Evolutionary conservation across 106 monocot genomes (phyloP), one percentile per base, ranked within the genome.

Genomic region (Amphibolis antarctica): DNA sequence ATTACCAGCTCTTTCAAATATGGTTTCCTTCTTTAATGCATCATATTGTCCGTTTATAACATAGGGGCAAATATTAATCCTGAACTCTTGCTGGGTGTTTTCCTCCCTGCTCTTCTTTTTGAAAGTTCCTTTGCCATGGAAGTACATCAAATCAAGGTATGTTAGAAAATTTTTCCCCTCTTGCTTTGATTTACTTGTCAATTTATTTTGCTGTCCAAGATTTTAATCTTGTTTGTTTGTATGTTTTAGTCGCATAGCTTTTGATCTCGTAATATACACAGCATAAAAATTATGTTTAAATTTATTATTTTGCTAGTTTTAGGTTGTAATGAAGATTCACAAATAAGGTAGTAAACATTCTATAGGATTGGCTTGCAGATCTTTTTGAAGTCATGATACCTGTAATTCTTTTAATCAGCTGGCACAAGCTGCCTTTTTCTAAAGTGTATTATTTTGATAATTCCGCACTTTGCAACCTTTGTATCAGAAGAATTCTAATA

Each of bases 91-190:
- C 67, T 98, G 27, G 65, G 81, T 65, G 96, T 90, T 67, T 98
- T 98, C 60, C 87, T 98, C 66, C 96, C 96, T 47, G 96, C 96
- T 70, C 96, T 98, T 80, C 84, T 98, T 43, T 98, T 98, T 74
- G 96, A 98, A 66, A 98, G 96, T 76, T 86, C 96, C 12, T 98
- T 98, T 82, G 69, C 96, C 55, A 87, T 98, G 96, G 96, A 98
- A 68, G 63, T 98, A 19, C 96, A 98, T 65, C 96, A 87, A 77
- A 98, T 98, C 64, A 90, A 98, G 90, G 96, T 98, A 66, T 22
- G 42, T 10, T 20, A 45, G 42, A 63, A n/a, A 46, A 48, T 23
- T 26, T 46, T 11, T 2, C 13, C 3, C 10, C 53, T 53, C 22
- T 12, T 53, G 53, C 22, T 10, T 4, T 10, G 10, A 53, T 53